Evolutionary conservation across 192 early-diverging fungal species (phyloP).

Genomic region (Entrophospora sp.): DNA sequence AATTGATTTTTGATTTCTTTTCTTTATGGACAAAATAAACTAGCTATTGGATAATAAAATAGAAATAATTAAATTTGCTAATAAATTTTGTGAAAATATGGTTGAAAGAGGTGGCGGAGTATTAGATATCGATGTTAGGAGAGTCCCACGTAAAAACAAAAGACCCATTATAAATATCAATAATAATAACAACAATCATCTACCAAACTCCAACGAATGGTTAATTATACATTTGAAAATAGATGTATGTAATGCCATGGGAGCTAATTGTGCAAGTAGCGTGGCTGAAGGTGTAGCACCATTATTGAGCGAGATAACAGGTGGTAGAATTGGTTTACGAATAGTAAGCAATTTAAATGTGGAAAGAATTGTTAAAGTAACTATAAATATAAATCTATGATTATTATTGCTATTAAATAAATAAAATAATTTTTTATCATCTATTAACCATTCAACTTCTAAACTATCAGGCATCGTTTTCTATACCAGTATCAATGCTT

Average conservation of each 20-base stretch:
- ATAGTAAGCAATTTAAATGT: conserved; percentile 63
- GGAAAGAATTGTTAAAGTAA: conserved; percentile 53
- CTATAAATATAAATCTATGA: not conserved
- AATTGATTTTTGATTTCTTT: not conserved
- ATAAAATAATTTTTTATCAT: not conserved
- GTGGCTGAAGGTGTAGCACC: conserved; percentile 66
- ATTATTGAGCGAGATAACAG: conserved; percentile 39
- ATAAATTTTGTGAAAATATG: conserved; percentile 60
- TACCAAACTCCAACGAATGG: conserved; percentile 42
- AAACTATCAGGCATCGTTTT: conserved; percentile 38
- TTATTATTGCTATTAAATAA: not conserved
- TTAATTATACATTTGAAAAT: conserved; percentile 67
- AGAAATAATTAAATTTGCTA: conserved; percentile 44
- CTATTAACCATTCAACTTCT: conserved; percentile 1
- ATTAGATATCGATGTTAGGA: conserved; percentile 40
- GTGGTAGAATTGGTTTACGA: conserved; percentile 51
- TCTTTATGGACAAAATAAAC: not conserved
- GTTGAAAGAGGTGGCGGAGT: conserved; percentile 58
- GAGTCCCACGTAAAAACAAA: conserved; percentile 27
- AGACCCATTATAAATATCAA: too few relatives aligned
- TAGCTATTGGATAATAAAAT: conserved; percentile 20
- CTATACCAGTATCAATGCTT: conserved; percentile 49
- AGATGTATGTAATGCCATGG: conserved; percentile 76
- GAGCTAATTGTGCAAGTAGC: conserved; percentile 61
- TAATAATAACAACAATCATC: too few relatives aligned